Percentiles rank a stretch among this genome's conserved stretches.
These are phyloP conservation scores for Ascochyta lentis DNA, from an alignment of 2,329 filamentous ascomycete species.

Conservation along the genomic window DNA sequence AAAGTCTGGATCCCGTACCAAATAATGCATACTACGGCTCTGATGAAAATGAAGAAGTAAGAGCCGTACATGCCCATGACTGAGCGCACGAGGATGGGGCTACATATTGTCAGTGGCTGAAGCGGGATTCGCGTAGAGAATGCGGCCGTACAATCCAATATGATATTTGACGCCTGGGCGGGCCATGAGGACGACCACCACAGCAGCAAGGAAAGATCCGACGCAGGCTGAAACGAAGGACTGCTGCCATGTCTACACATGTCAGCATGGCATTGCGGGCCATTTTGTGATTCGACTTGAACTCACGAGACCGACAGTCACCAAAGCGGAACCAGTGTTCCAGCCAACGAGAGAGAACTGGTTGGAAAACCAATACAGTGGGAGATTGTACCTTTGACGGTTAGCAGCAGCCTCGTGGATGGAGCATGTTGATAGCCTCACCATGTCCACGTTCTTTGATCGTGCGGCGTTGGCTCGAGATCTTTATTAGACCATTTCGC, in stretches of 20 bases:
- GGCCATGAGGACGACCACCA: slow-evolving; percentile 32
- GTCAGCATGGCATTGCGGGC: background rate
- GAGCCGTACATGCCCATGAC: slow-evolving; percentile 47
- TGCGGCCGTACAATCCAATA: slow-evolving; percentile 21
- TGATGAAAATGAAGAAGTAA: slow-evolving; percentile 50
- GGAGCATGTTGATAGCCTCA: background rate
- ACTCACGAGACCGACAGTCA: slow-evolving; percentile 26
- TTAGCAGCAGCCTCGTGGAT: background rate
- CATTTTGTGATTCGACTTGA: background rate
- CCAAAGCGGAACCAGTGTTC: slow-evolving; percentile 27
- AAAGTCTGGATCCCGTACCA: slow-evolving; percentile 47
- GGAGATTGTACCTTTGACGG: slow-evolving; percentile 24
- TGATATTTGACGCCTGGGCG: slow-evolving; percentile 35
- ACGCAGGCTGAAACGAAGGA: slow-evolving; percentile 31
- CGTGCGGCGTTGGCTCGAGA: slow-evolving; percentile 30
- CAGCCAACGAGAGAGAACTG: slow-evolving; percentile 30
- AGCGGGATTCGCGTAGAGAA: background rate
- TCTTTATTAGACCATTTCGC: slow-evolving; percentile 36
- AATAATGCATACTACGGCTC: slow-evolving; percentile 47
- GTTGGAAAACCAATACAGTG: slow-evolving; percentile 32
- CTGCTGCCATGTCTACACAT: slow-evolving; percentile 31
- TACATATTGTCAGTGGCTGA: slow-evolving; percentile 8
- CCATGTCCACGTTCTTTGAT: slow-evolving; percentile 38
- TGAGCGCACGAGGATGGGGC: slow-evolving; percentile 25
- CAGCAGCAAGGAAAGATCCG: slow-evolving; percentile 31